phyloP scores from a whole-genome alignment of 345 rosid species.

The Erysimum cheiranthoides region DNA sequence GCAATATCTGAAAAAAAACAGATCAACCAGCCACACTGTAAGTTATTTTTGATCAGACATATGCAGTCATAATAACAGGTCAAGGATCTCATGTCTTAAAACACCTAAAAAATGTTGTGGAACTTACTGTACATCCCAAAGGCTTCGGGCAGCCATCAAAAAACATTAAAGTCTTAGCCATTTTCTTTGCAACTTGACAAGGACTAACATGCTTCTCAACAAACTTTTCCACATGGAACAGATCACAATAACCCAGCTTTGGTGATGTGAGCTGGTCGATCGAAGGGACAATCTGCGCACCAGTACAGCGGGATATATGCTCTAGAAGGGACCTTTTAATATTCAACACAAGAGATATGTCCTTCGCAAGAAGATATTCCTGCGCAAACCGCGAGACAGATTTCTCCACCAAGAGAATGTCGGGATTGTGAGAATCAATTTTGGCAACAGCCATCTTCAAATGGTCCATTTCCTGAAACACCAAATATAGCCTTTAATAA shows the following conservation, averaged over 20 bases:
- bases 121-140: conserved; percentile 93
- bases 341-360: conserved; percentile 92
- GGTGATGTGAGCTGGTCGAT: conserved; percentile 87
- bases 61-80: conserved; percentile 27
- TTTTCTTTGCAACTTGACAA: conserved; percentile 76
- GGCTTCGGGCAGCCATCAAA: conserved; percentile 99
- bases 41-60: conserved; percentile 15
- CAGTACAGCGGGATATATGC: conserved; percentile 94
- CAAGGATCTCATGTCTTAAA: conserved; percentile 19
- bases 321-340: conserved; percentile 92
- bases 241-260: conserved; percentile 84
- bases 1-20: conserved; percentile 69
- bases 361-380: conserved; percentile 89
- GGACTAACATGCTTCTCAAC: conserved; percentile 79
- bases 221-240: conserved; percentile 83
- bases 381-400: conserved; percentile 95
- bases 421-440: conserved; percentile 80
- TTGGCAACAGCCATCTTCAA: conserved; percentile 98
- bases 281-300: conserved; percentile 92
- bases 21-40: conserved; percentile 36
- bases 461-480: conserved; percentile 93
- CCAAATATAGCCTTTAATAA: conserved; percentile 38
- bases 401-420: conserved; percentile 93
- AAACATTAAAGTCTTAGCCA: conserved; percentile 87
- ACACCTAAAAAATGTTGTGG: conserved; percentile 14